Evolutionary conservation across 1,284 basidiomycete species (phyloP).

Genomic region (Prillingera fragicola): DNA sequence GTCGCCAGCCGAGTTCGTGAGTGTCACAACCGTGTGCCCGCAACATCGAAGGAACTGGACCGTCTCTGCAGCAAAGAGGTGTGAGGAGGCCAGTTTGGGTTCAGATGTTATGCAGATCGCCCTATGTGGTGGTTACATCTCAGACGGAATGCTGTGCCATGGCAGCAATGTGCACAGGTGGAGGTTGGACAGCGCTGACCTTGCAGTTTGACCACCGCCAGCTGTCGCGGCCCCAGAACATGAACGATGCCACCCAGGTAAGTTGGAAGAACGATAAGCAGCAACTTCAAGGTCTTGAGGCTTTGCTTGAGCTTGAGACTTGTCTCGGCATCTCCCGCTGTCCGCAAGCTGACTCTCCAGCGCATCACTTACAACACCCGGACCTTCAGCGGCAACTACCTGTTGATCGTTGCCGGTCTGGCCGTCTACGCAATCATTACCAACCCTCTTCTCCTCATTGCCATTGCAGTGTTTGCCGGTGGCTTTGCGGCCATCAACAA

Average conservation of each 20-base stretch:
- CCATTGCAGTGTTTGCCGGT: slow-evolving; percentile 76
- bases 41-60: too few species aligned
- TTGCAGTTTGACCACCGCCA: slow-evolving; percentile 74
- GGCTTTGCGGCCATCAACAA: slow-evolving; percentile 82
- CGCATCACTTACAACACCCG: slow-evolving; percentile 88
- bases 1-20: too few species aligned
- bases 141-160: not conserved
- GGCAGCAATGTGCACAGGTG: not conserved
- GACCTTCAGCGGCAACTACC: slow-evolving; percentile 84
- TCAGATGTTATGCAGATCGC: too few species aligned
- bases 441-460: slow-evolving; percentile 69
- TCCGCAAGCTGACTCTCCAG: slow-evolving; percentile 50
- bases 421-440: slow-evolving; percentile 75
- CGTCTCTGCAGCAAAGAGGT: too few species aligned
- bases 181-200: not conserved
- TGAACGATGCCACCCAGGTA: slow-evolving; percentile 54
- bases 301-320: not conserved
- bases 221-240: slow-evolving; percentile 64
- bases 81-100: too few species aligned
- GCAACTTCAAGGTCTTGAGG: not conserved
- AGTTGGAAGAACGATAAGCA: slow-evolving; percentile 15
- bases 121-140: too few species aligned
- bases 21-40: too few species aligned
- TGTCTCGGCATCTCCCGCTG: too few species aligned
- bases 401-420: slow-evolving; percentile 67